These are phyloP conservation scores for Aschersonia sp. DNA, from an alignment of 2,329 filamentous ascomycete genomes.

Conservation along the genomic window DNA sequence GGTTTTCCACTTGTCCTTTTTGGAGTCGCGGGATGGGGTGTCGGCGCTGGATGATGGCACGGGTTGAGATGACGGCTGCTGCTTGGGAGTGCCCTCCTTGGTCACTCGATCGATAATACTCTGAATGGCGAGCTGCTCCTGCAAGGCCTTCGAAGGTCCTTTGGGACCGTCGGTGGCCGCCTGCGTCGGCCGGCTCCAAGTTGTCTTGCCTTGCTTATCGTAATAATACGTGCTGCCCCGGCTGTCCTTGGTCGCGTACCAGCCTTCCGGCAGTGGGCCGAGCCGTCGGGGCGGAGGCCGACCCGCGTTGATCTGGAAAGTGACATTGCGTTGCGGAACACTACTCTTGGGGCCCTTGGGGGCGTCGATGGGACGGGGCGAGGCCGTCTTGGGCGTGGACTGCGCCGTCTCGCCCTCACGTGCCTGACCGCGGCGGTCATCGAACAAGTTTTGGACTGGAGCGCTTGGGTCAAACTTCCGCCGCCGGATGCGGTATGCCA, in stretches of 20 bases:
- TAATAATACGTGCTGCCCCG: constrained; percentile 77
- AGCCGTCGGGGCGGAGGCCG: constrained; percentile 39
- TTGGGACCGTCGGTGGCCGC: constrained; percentile 53
- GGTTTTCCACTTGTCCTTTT: constrained; percentile 57
- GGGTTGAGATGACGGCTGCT: constrained; percentile 42
- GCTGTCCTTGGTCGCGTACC: constrained; percentile 62
- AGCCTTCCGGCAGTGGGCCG: constrained; percentile 60
- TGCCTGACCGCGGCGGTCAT: constrained; percentile 42
- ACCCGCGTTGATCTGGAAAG: constrained; percentile 34
- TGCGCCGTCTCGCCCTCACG: constrained; percentile 25
- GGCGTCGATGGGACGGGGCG: constrained; percentile 32
- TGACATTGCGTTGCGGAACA: constrained; percentile 36
- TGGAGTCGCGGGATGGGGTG: constrained; percentile 40
- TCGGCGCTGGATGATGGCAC: constrained; percentile 38
- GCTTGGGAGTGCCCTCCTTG: constrained; percentile 42
- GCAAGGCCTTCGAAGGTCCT: constrained; percentile 45
- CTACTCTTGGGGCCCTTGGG: constrained; percentile 47
- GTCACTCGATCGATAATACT: constrained; percentile 78
- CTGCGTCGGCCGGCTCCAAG: constrained; percentile 65
- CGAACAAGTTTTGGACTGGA: constrained; percentile 39
- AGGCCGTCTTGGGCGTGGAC: constrained; percentile 23
- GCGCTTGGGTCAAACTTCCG: constrained; percentile 68
- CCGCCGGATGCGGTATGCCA: constrained; percentile 84
- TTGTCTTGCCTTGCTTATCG: constrained; percentile 59
- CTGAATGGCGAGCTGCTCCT: constrained; percentile 61